Evolutionary conservation across 2,329 filamentous ascomycete genomes (phyloP).

Genomic region (Magnaporthiopsis rhizophila): DNA sequence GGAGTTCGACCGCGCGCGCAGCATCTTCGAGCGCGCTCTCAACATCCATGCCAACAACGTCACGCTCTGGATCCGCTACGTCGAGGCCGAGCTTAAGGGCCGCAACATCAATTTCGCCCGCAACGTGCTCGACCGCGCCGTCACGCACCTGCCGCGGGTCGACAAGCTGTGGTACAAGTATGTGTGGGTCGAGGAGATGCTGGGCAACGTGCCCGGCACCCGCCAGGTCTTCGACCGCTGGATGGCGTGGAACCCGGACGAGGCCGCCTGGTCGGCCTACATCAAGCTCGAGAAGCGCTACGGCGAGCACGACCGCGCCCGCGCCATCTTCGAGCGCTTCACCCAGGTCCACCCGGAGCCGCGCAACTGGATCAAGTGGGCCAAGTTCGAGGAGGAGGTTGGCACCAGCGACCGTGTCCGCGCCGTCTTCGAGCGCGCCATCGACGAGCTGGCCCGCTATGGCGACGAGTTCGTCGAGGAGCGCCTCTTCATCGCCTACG

Average conservation of each 20-base stretch:
- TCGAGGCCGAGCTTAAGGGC: constrained; percentile 92
- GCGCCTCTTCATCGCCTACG: constrained; percentile 89
- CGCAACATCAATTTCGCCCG: constrained; percentile 95
- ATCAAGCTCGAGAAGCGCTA: constrained; percentile 97
- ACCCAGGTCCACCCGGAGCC: constrained; percentile 90
- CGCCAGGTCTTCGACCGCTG: constrained; percentile 93
- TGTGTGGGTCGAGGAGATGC: constrained; percentile 96
- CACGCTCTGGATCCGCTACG: constrained; percentile 73
- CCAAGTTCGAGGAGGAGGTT: constrained; percentile 91
- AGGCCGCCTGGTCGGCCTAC: constrained; percentile 90
- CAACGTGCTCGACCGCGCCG: constrained; percentile 90
- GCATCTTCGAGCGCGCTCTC: constrained; percentile 88
- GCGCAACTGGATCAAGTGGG: constrained; percentile 98
- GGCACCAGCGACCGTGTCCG: constrained; percentile 87
- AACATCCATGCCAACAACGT: constrained; percentile 87
- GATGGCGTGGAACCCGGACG: constrained; percentile 98
- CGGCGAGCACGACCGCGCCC: constrained; percentile 81
- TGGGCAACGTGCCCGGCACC: constrained; percentile 87
- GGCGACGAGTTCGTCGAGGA: constrained; percentile 89
- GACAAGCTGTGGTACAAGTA: constrained; percentile 99
- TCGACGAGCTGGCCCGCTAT: constrained; percentile 65
- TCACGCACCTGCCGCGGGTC: constrained; percentile 80
- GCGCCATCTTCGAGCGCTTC: constrained; percentile 83
- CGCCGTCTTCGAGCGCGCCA: constrained; percentile 81
- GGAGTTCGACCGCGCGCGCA: constrained; percentile 84